phyloP scores from a whole-genome alignment of 2,329 filamentous ascomycete genomes.

The Venturia aucupariae region DNA sequence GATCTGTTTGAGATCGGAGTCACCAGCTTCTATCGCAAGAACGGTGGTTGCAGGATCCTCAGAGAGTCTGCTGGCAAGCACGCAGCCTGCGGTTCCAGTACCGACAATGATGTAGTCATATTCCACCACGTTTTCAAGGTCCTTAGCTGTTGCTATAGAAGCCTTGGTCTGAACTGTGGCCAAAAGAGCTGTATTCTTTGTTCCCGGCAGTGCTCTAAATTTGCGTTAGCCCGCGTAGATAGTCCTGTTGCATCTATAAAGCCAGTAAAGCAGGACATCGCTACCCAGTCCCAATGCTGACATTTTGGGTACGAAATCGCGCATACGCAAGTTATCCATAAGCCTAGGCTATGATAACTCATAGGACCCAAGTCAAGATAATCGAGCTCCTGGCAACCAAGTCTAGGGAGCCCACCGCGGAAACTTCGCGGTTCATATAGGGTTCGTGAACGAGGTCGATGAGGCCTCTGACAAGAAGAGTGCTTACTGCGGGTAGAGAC shows the following conservation, averaged over 20 bases:
- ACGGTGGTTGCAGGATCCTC: slow-evolving; percentile 19
- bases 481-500: slow-evolving; percentile 5
- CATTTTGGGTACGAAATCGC: neutral
- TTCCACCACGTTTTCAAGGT: slow-evolving; percentile 7
- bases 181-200: slow-evolving; percentile 3
- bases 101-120: slow-evolving; percentile 15
- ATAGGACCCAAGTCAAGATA: too few species aligned
- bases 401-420: too few species aligned
- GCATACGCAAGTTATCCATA: neutral
- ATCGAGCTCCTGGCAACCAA: too few species aligned
- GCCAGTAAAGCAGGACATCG: neutral
- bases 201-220: slow-evolving; percentile 2
- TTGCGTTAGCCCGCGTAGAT: neutral
- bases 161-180: slow-evolving; percentile 1
- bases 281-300: neutral
- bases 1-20: slow-evolving; percentile 3
- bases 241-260: neutral
- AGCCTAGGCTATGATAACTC: neutral
- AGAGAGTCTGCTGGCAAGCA: slow-evolving; percentile 23
- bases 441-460: neutral
- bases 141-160: neutral
- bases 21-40: slow-evolving; percentile 12
- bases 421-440: too few species aligned
- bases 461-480: neutral
- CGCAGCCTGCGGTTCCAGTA: slow-evolving; percentile 21